These are phyloP conservation scores for Choiromyces venosus DNA, from an alignment of 495 filamentous ascomycete genomes.

Conservation along the genomic window DNA sequence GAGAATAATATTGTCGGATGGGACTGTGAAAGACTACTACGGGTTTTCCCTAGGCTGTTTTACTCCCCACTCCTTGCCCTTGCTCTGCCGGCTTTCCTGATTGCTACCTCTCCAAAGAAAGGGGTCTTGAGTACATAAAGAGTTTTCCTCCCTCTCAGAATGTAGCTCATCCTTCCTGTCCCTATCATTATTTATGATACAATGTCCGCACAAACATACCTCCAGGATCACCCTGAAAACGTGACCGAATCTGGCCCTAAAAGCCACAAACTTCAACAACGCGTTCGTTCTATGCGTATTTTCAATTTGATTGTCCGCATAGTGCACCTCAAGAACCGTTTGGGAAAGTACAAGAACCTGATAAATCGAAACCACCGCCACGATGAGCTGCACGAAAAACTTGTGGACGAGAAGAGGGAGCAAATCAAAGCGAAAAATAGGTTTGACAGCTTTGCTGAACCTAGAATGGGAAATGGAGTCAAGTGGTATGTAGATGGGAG, in stretches of 20 bases:
- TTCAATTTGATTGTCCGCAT: slow-evolving; percentile 50
- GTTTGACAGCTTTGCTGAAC: slow-evolving; percentile 81
- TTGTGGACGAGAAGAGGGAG: slow-evolving; percentile 71
- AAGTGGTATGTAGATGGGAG: slow-evolving; percentile 97
- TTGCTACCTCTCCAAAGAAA: neutral
- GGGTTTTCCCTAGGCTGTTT: too few relatives aligned
- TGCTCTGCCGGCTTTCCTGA: too few relatives aligned
- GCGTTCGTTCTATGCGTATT: slow-evolving; percentile 41
- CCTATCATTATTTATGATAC: neutral
- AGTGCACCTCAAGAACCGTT: slow-evolving; percentile 55
- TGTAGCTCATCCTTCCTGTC: neutral
- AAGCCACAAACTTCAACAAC: slow-evolving; percentile 10
- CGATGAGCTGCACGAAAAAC: slow-evolving; percentile 85
- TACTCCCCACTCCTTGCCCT: too few relatives aligned
- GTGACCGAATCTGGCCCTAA: slow-evolving; percentile 15
- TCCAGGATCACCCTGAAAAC: slow-evolving; percentile 18
- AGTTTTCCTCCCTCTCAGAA: neutral
- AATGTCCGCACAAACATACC: slow-evolving; percentile 26
- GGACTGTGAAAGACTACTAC: too few relatives aligned
- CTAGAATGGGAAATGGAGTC: slow-evolving; percentile 73
- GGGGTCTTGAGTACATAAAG: neutral
- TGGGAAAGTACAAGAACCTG: slow-evolving; percentile 66
- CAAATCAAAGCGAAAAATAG: slow-evolving; percentile 68
- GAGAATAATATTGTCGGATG: too few relatives aligned
- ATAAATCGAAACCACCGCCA: slow-evolving; percentile 90